Base-by-base conservation (phyloP, 306 rosid genomes). In the Luffa aegyptiaca region DNA sequence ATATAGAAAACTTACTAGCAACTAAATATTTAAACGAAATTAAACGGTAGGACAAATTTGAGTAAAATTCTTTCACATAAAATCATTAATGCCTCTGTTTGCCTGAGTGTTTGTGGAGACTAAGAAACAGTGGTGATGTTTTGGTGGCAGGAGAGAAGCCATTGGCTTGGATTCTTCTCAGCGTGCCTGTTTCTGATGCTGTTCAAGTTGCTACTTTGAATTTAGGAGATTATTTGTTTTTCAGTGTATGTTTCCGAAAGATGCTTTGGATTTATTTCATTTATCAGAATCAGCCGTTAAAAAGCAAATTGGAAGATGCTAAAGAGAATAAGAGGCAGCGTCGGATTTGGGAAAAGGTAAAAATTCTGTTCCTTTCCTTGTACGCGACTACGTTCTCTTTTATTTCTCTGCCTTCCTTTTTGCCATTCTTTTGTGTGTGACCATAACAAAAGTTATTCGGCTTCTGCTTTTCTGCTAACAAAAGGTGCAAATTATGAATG, bases 361-460 rank as follows among this genome's bases (percentile, higher is more conserved):
- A 79, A 79, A 83, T 55, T 39, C 71, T 62, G 57, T 76, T 83
- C 76, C 94, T 88, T 90, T 88, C 66, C 87, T 84, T 84, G 87
- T 81, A 85, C 83, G 53, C 80, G 76, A 74, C 82, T 76, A 26
- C 61, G 8, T 36, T 68, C 61, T 31, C 31, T 76, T 37, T 17
- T 39, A 35, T 52, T 37, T 77, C 80, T 58, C 42, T 52, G 48
- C 63, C 63, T 55, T 51, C 14, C 79, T 51, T 49, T 74, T 74
- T 51, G 17, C 18, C 4, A 35, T 75, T 51, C 61, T 75, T 75
- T 75, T 51, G 63, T 75, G 3, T 75, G 63, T 73, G 78, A 49
- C 21, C 79, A 52, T 51, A 33, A 76, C 77, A 66, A 64, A 77
- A 64, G 52, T 39, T 71, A 71, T 71, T 71, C 51, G 57, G 41